A percentile compares a stretch with the other conserved stretches of the same genome.
phyloP scores from a whole-genome alignment of 352 stramenopile genomes.

The Pythium rhizo-oryzae region DNA sequence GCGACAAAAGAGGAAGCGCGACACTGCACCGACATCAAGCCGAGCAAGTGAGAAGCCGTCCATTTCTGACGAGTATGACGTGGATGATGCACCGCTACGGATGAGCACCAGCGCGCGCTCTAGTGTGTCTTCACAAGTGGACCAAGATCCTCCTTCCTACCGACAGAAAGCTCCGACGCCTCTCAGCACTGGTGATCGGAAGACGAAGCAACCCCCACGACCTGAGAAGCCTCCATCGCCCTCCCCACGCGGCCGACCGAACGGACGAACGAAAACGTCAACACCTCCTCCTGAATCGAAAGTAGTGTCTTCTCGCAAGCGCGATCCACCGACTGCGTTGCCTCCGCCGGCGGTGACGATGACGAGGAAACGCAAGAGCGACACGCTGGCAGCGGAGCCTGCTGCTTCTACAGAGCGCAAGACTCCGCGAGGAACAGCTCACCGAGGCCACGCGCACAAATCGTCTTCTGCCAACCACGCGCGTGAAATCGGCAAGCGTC shows the following conservation, averaged over 20 bases:
- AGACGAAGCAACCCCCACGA: background rate
- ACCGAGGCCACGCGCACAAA: constrained; percentile 15
- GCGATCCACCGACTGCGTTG: background rate
- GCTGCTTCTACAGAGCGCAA: constrained; percentile 5
- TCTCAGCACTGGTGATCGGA: constrained; percentile 10
- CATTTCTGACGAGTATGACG: background rate
- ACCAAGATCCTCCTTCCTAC: constrained; percentile 5
- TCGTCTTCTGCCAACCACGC: background rate
- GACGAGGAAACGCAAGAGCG: constrained; percentile 20
- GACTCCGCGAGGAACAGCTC: background rate
- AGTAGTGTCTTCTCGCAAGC: constrained; percentile 11
- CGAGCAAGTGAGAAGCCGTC: background rate
- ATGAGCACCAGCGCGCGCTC: background rate
- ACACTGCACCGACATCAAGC: background rate
- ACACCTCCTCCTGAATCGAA: constrained; percentile 16
- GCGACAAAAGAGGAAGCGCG: constrained; percentile 38
- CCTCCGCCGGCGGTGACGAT: background rate
- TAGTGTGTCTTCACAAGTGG: background rate
- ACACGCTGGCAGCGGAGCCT: background rate
- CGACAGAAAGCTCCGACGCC: constrained; percentile 24
- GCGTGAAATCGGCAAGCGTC: background rate
- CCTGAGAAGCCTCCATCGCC: constrained; percentile 7
- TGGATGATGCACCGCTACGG: background rate
- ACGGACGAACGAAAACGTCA: constrained; percentile 1
- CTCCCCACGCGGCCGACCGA: constrained; percentile 19